Percentiles rank a stretch among this genome's conserved stretches.
phyloP scores from a whole-genome alignment of 192 early-diverging fungal species.

The Spinellus fusiger region DNA sequence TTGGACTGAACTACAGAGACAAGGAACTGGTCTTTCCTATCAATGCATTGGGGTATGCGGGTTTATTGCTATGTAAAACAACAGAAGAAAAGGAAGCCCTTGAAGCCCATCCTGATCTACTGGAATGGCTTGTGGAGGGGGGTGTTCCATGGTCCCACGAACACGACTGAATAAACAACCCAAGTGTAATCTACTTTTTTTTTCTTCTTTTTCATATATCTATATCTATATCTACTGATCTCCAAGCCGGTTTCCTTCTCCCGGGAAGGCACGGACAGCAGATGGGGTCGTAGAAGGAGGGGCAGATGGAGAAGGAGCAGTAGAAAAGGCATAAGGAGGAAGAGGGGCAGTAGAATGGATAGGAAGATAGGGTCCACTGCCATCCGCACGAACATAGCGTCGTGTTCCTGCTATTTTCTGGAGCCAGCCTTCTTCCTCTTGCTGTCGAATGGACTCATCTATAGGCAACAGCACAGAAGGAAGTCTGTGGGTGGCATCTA shows the following conservation, averaged over 20 bases:
- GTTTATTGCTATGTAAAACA: slow-evolving; percentile 38
- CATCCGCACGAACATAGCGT: slow-evolving; percentile 4
- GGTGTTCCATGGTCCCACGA: background rate
- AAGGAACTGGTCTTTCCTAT: slow-evolving; percentile 22
- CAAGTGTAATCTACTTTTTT: background rate
- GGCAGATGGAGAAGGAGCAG: background rate
- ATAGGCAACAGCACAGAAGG: background rate
- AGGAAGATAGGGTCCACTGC: slow-evolving; percentile 5
- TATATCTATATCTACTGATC: background rate
- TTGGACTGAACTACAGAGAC: slow-evolving; percentile 7
- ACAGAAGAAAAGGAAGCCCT: slow-evolving; percentile 33
- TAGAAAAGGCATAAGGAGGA: background rate
- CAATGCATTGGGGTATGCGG: slow-evolving; percentile 51
- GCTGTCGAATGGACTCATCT: background rate
- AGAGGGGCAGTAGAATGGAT: background rate
- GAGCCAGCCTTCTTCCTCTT: slow-evolving; percentile 2
- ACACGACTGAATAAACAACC: background rate
- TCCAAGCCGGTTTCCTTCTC: too few relatives aligned
- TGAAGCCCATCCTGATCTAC: slow-evolving; percentile 3
- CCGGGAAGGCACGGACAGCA: too few relatives aligned
- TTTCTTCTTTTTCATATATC: background rate
- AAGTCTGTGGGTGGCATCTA: slow-evolving; percentile 1
- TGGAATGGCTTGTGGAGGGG: background rate
- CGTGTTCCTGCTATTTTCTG: background rate
- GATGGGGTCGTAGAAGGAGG: background rate